These are phyloP conservation scores for Paxillus ammoniavirescens DNA, from an alignment of 768 basidiomycete species.

Conservation along the genomic window DNA sequence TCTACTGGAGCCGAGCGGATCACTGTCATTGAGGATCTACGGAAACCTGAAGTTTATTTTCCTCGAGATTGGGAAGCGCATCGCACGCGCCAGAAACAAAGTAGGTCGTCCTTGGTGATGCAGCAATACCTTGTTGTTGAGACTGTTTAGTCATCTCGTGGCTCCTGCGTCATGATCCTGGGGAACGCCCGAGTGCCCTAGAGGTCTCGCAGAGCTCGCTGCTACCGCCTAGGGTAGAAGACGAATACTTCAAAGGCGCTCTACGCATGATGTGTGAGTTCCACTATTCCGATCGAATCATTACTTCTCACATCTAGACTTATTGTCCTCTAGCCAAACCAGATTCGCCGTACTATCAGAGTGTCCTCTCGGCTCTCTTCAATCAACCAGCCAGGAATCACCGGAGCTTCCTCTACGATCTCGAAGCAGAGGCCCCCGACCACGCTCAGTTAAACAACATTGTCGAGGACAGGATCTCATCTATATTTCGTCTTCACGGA, in stretches of 20 bases:
- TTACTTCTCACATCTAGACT: not conserved
- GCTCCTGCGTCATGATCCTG: slow-evolving; percentile 81
- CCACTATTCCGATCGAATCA: not conserved
- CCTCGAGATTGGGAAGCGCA: slow-evolving; percentile 71
- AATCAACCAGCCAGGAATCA: slow-evolving; percentile 63
- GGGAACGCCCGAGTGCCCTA: slow-evolving; percentile 74
- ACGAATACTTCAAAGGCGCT: slow-evolving; percentile 84
- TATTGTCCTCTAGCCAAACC: slow-evolving; percentile 54
- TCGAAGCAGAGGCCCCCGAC: slow-evolving; percentile 64
- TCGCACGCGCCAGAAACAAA: slow-evolving; percentile 63
- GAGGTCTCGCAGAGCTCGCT: slow-evolving; percentile 79
- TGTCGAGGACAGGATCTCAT: slow-evolving; percentile 71
- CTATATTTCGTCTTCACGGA: slow-evolving; percentile 86
- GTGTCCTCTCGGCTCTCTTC: slow-evolving; percentile 77
- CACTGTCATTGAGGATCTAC: slow-evolving; percentile 73
- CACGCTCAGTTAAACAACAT: slow-evolving; percentile 69
- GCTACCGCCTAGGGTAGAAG: slow-evolving; percentile 74
- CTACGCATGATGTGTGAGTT: slow-evolving; percentile 68
- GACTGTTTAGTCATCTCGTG: slow-evolving; percentile 64
- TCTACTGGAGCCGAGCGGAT: slow-evolving; percentile 82
- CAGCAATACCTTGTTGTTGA: slow-evolving; percentile 1
- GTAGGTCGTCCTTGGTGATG: slow-evolving; percentile 39
- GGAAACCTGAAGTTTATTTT: slow-evolving; percentile 72
- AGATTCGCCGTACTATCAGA: slow-evolving; percentile 78
- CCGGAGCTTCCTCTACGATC: slow-evolving; percentile 73